These are phyloP conservation scores for Exutisphaerella laricina DNA, from an alignment of 2,329 filamentous ascomycete species.

Conservation along the genomic window DNA sequence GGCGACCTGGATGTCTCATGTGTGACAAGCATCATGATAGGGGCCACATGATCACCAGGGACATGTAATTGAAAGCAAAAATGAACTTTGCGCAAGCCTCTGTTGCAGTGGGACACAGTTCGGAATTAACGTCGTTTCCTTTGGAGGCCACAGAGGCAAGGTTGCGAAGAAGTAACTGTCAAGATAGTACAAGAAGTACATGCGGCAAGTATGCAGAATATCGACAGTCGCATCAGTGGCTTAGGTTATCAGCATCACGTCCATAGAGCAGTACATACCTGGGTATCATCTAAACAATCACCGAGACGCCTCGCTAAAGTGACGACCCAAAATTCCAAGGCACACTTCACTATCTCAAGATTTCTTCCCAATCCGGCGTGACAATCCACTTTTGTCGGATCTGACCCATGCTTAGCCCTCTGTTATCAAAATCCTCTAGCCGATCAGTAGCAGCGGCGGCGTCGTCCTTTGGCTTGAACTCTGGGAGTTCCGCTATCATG, in stretches of 20 bases:
- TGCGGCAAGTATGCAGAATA: neutral
- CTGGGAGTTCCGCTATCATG: constrained; percentile 37
- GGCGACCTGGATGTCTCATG: constrained; percentile 4
- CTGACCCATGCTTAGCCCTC: constrained; percentile 53
- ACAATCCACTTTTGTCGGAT: constrained; percentile 61
- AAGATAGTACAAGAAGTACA: neutral
- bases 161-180: constrained; percentile 23
- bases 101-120: constrained; percentile 13
- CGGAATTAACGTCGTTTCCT: constrained; percentile 13
- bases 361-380: constrained; percentile 54
- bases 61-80: constrained; percentile 9
- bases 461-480: constrained; percentile 22
- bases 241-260: neutral
- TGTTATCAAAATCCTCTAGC: constrained; percentile 18
- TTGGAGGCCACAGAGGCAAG: constrained; percentile 26
- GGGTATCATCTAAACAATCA: neutral
- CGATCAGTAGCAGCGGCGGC: constrained; percentile 6
- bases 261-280: neutral
- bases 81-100: constrained; percentile 12
- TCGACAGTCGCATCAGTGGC: neutral
- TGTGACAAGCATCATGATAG: constrained; percentile 6
- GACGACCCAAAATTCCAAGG: neutral
- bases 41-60: constrained; percentile 18
- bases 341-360: constrained; percentile 32
- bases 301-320: constrained; percentile 11